phyloP scores from a whole-genome alignment of 106 monocot genomes.

The Acanthochlamys bracteata region DNA sequence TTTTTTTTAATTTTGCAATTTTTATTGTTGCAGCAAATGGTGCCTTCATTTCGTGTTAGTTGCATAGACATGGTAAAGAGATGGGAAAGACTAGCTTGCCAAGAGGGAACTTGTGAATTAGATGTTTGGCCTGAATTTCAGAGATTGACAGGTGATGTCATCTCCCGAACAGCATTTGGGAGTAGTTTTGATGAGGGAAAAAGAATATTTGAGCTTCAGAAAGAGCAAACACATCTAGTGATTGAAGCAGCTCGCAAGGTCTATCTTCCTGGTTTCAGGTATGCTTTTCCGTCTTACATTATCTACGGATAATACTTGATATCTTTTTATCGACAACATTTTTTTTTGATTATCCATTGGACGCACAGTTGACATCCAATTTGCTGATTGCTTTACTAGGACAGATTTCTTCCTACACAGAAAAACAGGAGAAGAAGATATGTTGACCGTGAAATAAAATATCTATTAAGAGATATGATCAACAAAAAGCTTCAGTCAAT shows the following conservation, averaged over 20 bases:
- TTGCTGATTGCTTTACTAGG: neutral
- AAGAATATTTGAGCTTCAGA: slow-evolving; percentile 31
- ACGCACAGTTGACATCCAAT: neutral
- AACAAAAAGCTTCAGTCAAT: slow-evolving; percentile 35
- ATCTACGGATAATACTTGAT: no score
- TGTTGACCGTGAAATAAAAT: slow-evolving; percentile 20
- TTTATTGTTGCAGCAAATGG: slow-evolving; percentile 1
- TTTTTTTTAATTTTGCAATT: neutral
- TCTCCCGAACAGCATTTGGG: slow-evolving; percentile 61
- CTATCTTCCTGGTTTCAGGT: slow-evolving; percentile 40
- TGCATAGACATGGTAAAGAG: slow-evolving; percentile 19
- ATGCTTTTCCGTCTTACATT: neutral
- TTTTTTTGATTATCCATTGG: neutral
- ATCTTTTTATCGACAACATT: neutral
- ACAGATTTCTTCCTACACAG: slow-evolving; percentile 38
- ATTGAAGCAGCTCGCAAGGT: slow-evolving; percentile 9
- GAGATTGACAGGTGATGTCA: slow-evolving; percentile 64
- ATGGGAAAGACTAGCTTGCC: slow-evolving; percentile 16
- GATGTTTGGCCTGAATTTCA: slow-evolving; percentile 65
- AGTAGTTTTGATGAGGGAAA: slow-evolving; percentile 36
- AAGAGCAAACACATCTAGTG: slow-evolving; percentile 24
- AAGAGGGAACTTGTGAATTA: slow-evolving; percentile 19
- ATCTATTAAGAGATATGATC: slow-evolving; percentile 36
- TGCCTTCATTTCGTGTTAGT: slow-evolving; percentile 17
- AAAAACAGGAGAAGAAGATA: slow-evolving; percentile 30